Evolutionary conservation across 768 basidiomycete species (phyloP).

Genomic region (Gloeostereum incarnatum): DNA sequence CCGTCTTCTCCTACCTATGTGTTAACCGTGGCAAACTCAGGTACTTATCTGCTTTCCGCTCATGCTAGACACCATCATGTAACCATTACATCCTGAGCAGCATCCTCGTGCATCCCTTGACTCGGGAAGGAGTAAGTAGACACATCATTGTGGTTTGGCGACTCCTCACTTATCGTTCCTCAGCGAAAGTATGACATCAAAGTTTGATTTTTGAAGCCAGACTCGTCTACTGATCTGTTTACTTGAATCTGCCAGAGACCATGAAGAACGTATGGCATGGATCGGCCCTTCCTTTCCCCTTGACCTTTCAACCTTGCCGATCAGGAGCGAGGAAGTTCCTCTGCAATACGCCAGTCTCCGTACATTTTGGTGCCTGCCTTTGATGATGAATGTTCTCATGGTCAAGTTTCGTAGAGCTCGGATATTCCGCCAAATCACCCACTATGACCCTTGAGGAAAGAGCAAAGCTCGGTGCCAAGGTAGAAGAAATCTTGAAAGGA

Average conservation of each 20-base stretch:
- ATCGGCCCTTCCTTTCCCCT: slow-evolving; percentile 64
- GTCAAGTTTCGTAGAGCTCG: slow-evolving; percentile 37
- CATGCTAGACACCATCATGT: neutral
- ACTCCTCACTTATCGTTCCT: slow-evolving; percentile 4
- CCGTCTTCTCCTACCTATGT: slow-evolving; percentile 72
- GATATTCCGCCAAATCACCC: slow-evolving; percentile 50
- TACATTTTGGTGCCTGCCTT: slow-evolving; percentile 19
- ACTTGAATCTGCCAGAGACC: slow-evolving; percentile 37
- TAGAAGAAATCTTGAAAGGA: slow-evolving; percentile 46
- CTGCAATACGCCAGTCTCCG: slow-evolving; percentile 61
- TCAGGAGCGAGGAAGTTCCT: slow-evolving; percentile 45
- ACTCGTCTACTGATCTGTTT: neutral
- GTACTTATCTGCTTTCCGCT: slow-evolving; percentile 20
- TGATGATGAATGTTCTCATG: neutral
- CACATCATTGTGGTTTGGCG: neutral
- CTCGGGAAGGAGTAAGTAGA: slow-evolving; percentile 51
- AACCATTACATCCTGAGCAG: slow-evolving; percentile 22
- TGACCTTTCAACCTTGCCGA: slow-evolving; percentile 47
- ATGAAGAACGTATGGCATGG: slow-evolving; percentile 64
- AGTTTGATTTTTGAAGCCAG: slow-evolving; percentile 1
- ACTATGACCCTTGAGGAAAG: slow-evolving; percentile 51
- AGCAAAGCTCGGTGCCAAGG: slow-evolving; percentile 45
- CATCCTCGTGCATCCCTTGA: slow-evolving; percentile 67
- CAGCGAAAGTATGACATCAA: slow-evolving; percentile 39
- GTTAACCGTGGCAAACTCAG: slow-evolving; percentile 61